Percentiles rank a stretch among this genome's conserved stretches.
Evolutionary conservation across 2,329 filamentous ascomycete species (phyloP).

Genomic region (Aspergillus pseudoterreus): DNA sequence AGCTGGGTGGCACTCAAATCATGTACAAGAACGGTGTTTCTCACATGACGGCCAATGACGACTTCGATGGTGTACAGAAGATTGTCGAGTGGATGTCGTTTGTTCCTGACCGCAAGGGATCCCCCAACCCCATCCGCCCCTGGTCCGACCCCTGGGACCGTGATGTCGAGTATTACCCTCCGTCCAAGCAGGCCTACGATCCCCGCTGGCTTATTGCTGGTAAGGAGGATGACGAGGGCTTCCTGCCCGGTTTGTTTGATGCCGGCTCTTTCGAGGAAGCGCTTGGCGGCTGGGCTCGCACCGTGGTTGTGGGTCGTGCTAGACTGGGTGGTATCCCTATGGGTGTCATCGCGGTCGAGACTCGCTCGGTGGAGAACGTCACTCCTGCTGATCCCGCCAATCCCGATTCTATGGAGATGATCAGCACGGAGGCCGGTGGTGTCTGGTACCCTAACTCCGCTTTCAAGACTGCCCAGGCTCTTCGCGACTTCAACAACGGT

Average conservation of each 20-base stretch:
- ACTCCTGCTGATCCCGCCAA: constrained; percentile 96
- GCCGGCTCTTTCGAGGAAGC: constrained; percentile 95
- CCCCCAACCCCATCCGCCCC: constrained; percentile 86
- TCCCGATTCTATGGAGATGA: constrained; percentile 95
- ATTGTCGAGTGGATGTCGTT: constrained; percentile 98
- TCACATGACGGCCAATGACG: constrained; percentile 95
- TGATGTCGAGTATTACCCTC: constrained; percentile 76
- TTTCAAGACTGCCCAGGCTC: constrained; percentile 98
- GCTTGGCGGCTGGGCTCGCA: constrained; percentile 94
- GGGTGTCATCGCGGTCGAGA: constrained; percentile 97
- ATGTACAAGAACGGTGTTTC: constrained; percentile 99
- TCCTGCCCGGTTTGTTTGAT: constrained; percentile 90
- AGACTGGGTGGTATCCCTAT: constrained; percentile 95
- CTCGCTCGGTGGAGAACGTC: constrained; percentile 91
- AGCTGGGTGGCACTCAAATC: constrained; percentile 99
- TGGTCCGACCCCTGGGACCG: constrained; percentile 87
- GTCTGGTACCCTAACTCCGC: constrained; percentile 99
- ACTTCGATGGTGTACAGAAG: constrained; percentile 96
- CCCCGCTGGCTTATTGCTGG: constrained; percentile 90
- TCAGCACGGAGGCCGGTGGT: constrained; percentile 91
- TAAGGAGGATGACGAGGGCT: constrained; percentile 77
- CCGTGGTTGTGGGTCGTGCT: constrained; percentile 93
- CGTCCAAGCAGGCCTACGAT: constrained; percentile 82
- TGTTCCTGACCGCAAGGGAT: constrained; percentile 90
- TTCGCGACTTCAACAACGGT: constrained; percentile 98